A percentile compares a stretch with the other conserved stretches of the same genome.
These are phyloP conservation scores for Verruconis gallopava DNA, from an alignment of 2,329 filamentous ascomycete genomes.

Conservation along the genomic window DNA sequence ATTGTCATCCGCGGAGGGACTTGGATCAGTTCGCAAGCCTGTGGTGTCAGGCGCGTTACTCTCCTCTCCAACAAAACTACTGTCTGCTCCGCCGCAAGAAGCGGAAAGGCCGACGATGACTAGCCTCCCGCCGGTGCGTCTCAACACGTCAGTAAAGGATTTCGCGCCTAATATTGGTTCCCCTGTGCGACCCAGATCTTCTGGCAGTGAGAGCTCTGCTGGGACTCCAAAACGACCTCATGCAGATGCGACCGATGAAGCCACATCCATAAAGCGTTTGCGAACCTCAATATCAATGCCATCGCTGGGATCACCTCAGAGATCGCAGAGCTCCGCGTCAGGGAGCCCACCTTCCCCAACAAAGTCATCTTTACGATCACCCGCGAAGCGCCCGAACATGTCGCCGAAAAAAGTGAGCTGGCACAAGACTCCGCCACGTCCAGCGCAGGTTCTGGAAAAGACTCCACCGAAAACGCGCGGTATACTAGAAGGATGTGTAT, in stretches of 20 bases:
- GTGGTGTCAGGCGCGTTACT: background rate
- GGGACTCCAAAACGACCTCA: slow-evolving; percentile 3
- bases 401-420: slow-evolving; percentile 8
- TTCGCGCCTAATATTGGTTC: background rate
- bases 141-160: background rate
- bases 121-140: background rate
- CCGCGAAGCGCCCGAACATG: slow-evolving; percentile 1
- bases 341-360: slow-evolving; percentile 1
- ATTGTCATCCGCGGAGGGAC: background rate
- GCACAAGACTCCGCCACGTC: background rate
- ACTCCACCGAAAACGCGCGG: background rate
- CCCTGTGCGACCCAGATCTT: background rate
- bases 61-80: background rate
- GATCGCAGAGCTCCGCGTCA: background rate
- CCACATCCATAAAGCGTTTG: slow-evolving; percentile 2
- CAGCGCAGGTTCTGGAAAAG: background rate
- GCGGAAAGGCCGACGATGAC: background rate
- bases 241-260: background rate
- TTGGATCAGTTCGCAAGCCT: slow-evolving; percentile 4
- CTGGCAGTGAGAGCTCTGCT: background rate
- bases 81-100: background rate
- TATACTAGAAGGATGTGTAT: slow-evolving; percentile 46
- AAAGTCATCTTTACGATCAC: slow-evolving; percentile 8
- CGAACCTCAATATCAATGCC: slow-evolving; percentile 6
- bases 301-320: background rate